phyloP scores from a whole-genome alignment of 2,329 filamentous ascomycete species.

The Diplodia sapinea region DNA sequence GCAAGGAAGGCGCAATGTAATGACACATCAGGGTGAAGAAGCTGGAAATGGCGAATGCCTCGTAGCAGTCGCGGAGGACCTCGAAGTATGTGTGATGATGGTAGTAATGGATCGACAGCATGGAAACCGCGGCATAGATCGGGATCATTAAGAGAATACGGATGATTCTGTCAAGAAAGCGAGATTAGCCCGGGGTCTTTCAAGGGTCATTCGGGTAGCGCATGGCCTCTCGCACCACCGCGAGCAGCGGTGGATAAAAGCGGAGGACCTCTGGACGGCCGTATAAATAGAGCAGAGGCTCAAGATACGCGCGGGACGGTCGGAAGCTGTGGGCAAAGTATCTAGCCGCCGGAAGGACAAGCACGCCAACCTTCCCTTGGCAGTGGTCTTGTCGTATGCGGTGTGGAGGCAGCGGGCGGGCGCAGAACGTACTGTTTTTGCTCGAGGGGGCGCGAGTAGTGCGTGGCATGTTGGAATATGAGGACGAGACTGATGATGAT shows the following conservation, averaged over 20 bases:
- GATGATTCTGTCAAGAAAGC: slow-evolving; percentile 67
- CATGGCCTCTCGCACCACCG: not conserved
- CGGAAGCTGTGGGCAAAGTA: not conserved
- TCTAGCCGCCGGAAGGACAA: not conserved
- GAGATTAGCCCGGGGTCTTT: not conserved
- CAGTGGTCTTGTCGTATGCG: slow-evolving; percentile 1
- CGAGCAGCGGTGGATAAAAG: not conserved
- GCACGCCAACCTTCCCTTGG: slow-evolving; percentile 14
- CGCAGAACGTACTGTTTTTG: slow-evolving; percentile 60
- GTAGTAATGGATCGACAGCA: slow-evolving; percentile 76
- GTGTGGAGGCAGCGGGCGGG: not conserved
- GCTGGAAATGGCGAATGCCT: slow-evolving; percentile 84
- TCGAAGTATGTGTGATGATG: slow-evolving; percentile 80
- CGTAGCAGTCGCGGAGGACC: slow-evolving; percentile 83
- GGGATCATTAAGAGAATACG: slow-evolving; percentile 89
- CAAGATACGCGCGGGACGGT: not conserved
- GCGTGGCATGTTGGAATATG: slow-evolving; percentile 63
- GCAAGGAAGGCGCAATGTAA: slow-evolving; percentile 77
- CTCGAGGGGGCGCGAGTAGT: slow-evolving; percentile 65
- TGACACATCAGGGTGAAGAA: slow-evolving; percentile 85
- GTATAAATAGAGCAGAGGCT: not conserved
- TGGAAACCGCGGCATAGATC: slow-evolving; percentile 76
- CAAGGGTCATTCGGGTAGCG: not conserved
- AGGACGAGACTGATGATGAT: slow-evolving; percentile 59
- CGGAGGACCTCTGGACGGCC: not conserved